A percentile compares a stretch with the other conserved stretches of the same genome.
Conservation (phyloP, 306 rosid species). For the Trichosanthes cucumerina region DNA sequence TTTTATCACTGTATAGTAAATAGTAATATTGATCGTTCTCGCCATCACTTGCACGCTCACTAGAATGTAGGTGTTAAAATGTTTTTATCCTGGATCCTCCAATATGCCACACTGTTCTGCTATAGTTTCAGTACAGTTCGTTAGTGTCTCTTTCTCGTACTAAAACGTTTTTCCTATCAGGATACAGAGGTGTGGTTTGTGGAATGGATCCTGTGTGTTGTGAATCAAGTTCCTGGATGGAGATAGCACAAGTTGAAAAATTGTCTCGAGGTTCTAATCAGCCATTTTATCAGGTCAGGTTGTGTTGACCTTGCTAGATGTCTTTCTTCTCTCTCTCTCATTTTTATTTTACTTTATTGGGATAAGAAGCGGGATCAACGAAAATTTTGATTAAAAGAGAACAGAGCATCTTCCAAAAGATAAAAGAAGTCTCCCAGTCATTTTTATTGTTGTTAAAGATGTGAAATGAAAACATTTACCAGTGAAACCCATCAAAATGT, state of each 20-base stretch:
- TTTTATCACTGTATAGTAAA: neutral
- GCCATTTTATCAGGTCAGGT: constrained; percentile 81
- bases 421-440: neutral
- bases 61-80: neutral
- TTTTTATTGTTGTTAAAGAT: neutral
- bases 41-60: neutral
- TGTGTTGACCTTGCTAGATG: constrained; percentile 3
- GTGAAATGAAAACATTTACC: neutral
- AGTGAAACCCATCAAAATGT: neutral
- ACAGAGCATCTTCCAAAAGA: neutral
- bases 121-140: neutral
- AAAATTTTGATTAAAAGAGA: neutral
- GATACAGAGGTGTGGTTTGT: constrained; percentile 71
- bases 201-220: constrained; percentile 96
- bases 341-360: neutral
- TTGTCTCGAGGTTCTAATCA: constrained; percentile 61
- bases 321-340: neutral
- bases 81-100: constrained; percentile 16
- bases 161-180: constrained; percentile 28
- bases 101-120: constrained; percentile 3
- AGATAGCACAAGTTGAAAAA: constrained; percentile 71
- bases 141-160: constrained; percentile 5
- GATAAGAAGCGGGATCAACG: neutral
- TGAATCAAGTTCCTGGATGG: constrained; percentile 92
- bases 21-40: neutral